Base-by-base conservation (phyloP, 768 basidiomycete species). In the Rhizopogon roseolus region DNA sequence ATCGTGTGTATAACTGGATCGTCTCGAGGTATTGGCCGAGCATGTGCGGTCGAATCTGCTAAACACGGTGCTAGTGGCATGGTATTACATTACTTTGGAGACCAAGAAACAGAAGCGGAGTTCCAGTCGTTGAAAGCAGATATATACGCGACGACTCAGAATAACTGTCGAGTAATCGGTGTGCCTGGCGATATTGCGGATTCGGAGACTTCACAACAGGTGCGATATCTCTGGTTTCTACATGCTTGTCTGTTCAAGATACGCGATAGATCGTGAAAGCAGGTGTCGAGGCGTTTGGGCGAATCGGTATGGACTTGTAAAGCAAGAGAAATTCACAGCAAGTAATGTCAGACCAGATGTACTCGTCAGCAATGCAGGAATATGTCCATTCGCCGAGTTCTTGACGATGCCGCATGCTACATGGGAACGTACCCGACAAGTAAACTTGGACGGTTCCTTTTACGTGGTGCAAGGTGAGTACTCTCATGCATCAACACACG, bases 351-450 rank as follows among this genome's bases (percentile, higher is more conserved):
- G 19, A 53, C 36, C 44, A 73, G 77, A 80, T 59, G 74, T 76
- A n/a, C 70, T 80, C n/a, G 74, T 80, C 53, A 77, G 74, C 62
- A 80, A 79, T 64, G 80, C 79, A 1, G 78, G 89, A 11, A 89
- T 90, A 56, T 90, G 88, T 64, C 87, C 88, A 2, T 90, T 90
- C 67, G 79, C 84, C 38, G 81, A 86, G 39, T 88, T 90, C 66
- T 71, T 90, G 60, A 80, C 80, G 64, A 75, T 81, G 71, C 75
- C 78, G 1, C 67, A 73, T 49, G 66, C 68, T 28, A 69, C 74
- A 6, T 81, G 76, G 76, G 71, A 75, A 54, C 65, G 69, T 38
- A 77, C 76, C 0, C 73, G 75, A 38, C 66, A 72, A 54, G 78
- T 90, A 49, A 90, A 90, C 62, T 74, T 90, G 25, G 85, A 90